These are phyloP conservation scores for Ogataea trehalophila DNA, from an alignment of 805 yeast genomes.

Conservation along the genomic window DNA sequence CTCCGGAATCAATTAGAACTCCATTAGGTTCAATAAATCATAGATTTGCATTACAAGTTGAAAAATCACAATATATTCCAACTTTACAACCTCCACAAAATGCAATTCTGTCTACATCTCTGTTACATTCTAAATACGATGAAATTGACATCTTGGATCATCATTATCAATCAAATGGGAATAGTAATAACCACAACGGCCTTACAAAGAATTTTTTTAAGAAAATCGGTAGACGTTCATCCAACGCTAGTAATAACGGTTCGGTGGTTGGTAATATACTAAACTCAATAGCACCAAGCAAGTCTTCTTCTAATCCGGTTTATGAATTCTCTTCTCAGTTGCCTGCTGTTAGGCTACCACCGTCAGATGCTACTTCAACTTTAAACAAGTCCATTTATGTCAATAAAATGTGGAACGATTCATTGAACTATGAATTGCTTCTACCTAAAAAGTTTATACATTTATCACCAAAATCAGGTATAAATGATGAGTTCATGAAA, in stretches of 20 bases:
- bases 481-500: slow-evolving; percentile 20
- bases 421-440: slow-evolving; percentile 65
- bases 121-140: slow-evolving; percentile 16
- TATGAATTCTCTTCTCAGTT: slow-evolving; percentile 34
- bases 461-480: slow-evolving; percentile 47
- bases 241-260: background rate
- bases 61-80: slow-evolving; percentile 27
- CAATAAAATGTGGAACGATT: slow-evolving; percentile 68
- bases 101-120: slow-evolving; percentile 33
- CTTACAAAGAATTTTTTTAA: slow-evolving; percentile 19
- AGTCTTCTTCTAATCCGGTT: slow-evolving; percentile 10
- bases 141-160: slow-evolving; percentile 1
- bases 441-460: slow-evolving; percentile 67
- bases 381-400: slow-evolving; percentile 73
- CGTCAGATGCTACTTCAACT: slow-evolving; percentile 51
- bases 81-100: slow-evolving; percentile 27
- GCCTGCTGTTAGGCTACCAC: slow-evolving; percentile 52
- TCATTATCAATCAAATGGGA: no score
- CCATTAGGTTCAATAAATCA: slow-evolving; percentile 47
- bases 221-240: slow-evolving; percentile 17
- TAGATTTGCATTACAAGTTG: slow-evolving; percentile 35
- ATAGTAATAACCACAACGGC: slow-evolving; percentile 1
- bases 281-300: background rate
- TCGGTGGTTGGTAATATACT: background rate
- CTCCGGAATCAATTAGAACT: slow-evolving; percentile 57